Conservation (phyloP, 176 grass and related monocot genomes). For the Alloteropsis semialata region DNA sequence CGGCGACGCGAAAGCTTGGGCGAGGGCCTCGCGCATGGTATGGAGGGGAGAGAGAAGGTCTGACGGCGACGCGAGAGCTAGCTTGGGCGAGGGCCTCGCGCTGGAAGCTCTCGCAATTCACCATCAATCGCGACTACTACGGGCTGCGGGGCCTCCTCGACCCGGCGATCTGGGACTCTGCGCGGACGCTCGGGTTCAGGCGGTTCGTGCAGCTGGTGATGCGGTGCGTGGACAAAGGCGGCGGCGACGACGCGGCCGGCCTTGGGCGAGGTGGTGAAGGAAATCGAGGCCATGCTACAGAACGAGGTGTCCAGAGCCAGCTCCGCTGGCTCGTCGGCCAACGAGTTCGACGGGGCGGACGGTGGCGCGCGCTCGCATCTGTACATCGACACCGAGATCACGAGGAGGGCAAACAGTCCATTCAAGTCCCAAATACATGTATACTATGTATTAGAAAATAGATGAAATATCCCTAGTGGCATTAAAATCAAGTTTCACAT, state of each 20-base stretch:
- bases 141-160: slow-evolving; percentile 43
- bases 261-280: slow-evolving; percentile 55
- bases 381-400: slow-evolving; percentile 42
- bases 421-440: no score
- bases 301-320: slow-evolving; percentile 26
- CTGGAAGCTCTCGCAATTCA: no score
- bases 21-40: no score
- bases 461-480: no score
- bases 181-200: slow-evolving; percentile 31
- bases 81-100: no score
- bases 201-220: slow-evolving; percentile 68
- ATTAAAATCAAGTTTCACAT: no score
- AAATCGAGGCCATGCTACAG: slow-evolving; percentile 58
- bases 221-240: slow-evolving; percentile 55
- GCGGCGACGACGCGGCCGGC: slow-evolving; percentile 31
- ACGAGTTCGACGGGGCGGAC: slow-evolving; percentile 33
- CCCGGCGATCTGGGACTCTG: slow-evolving; percentile 37
- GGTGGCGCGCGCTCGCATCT: slow-evolving; percentile 19
- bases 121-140: slow-evolving; percentile 48
- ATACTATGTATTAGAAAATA: no score
- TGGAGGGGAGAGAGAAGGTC: no score
- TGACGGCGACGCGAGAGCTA: no score
- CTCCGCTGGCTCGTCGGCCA: slow-evolving; percentile 39
- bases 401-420: no score
- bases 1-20: no score